Conservation (phyloP, 768 basidiomycete species). For the Tubosaeta brunneosetosa region DNA sequence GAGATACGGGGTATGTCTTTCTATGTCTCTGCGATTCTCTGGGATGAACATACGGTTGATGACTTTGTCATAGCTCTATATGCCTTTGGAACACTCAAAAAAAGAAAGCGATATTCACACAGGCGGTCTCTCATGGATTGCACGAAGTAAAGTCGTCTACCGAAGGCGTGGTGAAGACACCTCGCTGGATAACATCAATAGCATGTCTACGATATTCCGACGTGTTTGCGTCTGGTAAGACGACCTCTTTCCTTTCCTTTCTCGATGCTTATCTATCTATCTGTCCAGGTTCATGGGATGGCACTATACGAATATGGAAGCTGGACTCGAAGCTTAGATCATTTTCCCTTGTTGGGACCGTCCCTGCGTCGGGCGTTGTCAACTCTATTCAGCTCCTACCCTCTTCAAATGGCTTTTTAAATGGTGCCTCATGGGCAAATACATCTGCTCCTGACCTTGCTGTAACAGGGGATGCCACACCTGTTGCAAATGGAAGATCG, state of each 20-base stretch:
- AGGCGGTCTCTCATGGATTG: constrained; percentile 83
- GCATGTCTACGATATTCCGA: constrained; percentile 85
- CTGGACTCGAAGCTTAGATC: constrained; percentile 74
- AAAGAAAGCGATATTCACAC: constrained; percentile 92
- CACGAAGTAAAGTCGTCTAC: constrained; percentile 65
- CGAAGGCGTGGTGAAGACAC: constrained; percentile 69
- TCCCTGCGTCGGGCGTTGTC: constrained; percentile 73
- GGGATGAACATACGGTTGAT: not conserved
- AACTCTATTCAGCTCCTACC: constrained; percentile 85
- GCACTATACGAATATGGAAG: constrained; percentile 86
- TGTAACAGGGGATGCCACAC: not conserved
- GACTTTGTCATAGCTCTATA: constrained; percentile 51
- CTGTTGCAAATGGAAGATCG: constrained; percentile 1
- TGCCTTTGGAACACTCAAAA: constrained; percentile 87
- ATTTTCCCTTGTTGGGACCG: constrained; percentile 61
- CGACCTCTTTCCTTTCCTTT: not conserved
- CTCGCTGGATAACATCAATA: constrained; percentile 89
- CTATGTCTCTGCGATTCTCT: not conserved
- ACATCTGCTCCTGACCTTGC: not conserved
- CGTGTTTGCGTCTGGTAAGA: constrained; percentile 80
- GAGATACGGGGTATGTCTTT: constrained; percentile 82
- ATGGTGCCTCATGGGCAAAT: constrained; percentile 42
- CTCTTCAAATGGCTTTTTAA: constrained; percentile 39
- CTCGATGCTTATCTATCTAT: not conserved
- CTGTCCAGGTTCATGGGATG: constrained; percentile 85